Evolutionary conservation across 768 basidiomycete species (phyloP).

Genomic region (Strobilomyces echinocephalus): DNA sequence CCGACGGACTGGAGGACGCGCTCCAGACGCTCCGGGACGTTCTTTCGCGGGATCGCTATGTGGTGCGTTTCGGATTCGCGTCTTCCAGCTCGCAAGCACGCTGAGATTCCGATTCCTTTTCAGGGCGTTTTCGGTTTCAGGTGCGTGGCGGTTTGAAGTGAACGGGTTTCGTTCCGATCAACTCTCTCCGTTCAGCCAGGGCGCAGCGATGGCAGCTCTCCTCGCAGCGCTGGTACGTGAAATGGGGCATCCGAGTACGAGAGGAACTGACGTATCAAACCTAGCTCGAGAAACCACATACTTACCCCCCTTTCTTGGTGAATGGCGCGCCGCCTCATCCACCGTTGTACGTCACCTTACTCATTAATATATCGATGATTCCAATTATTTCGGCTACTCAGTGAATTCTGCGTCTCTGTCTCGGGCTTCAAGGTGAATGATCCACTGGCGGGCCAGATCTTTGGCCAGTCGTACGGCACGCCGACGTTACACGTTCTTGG

Average conservation of each 20-base stretch:
- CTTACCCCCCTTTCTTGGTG: conserved; percentile 54
- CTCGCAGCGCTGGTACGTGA: conserved; percentile 61
- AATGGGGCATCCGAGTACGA: not conserved
- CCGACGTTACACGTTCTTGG: conserved; percentile 78
- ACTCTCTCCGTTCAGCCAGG: conserved; percentile 48
- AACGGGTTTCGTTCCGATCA: not conserved
- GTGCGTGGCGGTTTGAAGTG: conserved; percentile 28
- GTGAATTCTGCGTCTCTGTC: conserved; percentile 70
- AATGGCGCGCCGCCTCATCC: conserved; percentile 66
- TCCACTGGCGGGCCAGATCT: conserved; percentile 46
- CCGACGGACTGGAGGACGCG: conserved; percentile 55
- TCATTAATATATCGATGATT: not conserved
- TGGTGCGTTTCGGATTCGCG: conserved; percentile 40
- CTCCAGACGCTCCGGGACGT: conserved; percentile 51
- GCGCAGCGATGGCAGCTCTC: conserved; percentile 69
- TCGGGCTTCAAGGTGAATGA: conserved; percentile 60
- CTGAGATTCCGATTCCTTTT: not conserved
- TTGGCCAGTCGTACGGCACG: conserved; percentile 52
- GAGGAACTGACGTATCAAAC: conserved; percentile 1
- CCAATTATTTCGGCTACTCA: conserved; percentile 23
- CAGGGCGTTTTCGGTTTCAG: conserved; percentile 82
- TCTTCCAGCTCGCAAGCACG: not conserved
- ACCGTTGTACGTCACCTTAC: conserved; percentile 53
- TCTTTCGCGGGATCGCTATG: conserved; percentile 55
- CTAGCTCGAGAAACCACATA: conserved; percentile 51